Base-by-base conservation (phyloP, 1,139 yeast genomes). In the Yamadazyma buinensis region DNA sequence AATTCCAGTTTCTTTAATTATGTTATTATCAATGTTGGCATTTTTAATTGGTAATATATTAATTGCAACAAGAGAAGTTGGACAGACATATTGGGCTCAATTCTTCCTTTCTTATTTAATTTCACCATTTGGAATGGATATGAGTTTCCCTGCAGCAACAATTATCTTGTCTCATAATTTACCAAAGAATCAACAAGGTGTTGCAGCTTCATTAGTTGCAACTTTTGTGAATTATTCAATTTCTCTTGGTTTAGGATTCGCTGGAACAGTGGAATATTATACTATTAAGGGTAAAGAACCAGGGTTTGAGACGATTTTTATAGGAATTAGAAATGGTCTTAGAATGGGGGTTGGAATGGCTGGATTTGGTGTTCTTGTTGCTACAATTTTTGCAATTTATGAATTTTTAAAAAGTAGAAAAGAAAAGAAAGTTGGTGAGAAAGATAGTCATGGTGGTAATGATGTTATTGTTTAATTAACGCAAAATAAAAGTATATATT, bases 201-300 rank as follows among this genome's bases (percentile, higher is more conserved):
- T 77, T 35, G 83, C 85, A 0, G 86, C 81, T 0, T 75, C 84
- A 0, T 59, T 80, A 37, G 77, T 80, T 2, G 68, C 77, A 4
- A 77, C 85, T 0, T 67, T 72, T 34, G 78, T 78, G 23, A 79
- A 80, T 51, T 80, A 80, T 48, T 72, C 84, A 11, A 75, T 80
- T 29, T 71, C 84, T 0, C 56, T 80, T 20, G 84, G 84, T 1
- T 64, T 80, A 29, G 85, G 85, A 1, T 55, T 80, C 31, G 81
- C 85, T 3, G 83, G 83, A 2, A 72, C 81, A 0, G 80, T 75
- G n/a, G 76, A 74, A 44, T 52, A 52, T 30, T 73, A 74, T 43
- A 55, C 65, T 3, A 63, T 65, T 2, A 49, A 49, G 30, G 52
- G 57, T 23, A 40, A 28, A 26, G 55, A 53, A 1, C 43, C 55